Conservation (phyloP, 2,329 filamentous ascomycete species). For the Arthrobotrys sinensis region DNA sequence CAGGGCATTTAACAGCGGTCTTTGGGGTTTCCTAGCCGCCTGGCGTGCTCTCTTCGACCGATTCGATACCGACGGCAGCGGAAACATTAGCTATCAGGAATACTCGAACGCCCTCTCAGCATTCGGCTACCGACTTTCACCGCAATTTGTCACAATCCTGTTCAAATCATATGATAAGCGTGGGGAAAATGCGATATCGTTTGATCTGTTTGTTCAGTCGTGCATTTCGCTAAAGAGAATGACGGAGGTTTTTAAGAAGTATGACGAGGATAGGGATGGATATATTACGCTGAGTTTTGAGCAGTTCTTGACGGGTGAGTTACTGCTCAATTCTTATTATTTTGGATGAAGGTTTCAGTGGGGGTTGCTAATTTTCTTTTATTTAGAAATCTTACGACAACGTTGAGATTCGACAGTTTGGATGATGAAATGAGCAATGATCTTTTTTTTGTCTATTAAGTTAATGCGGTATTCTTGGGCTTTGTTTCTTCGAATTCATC, state of each 20-base stretch:
- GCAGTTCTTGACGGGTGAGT: conserved; percentile 79
- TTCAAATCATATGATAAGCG: conserved; percentile 92
- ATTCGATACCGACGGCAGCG: conserved; percentile 89
- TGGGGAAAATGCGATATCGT: conserved; percentile 69
- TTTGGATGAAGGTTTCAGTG: neutral
- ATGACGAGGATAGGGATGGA: conserved; percentile 95
- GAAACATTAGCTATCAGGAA: conserved; percentile 87
- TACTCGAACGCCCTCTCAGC: conserved; percentile 91
- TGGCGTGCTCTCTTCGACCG: conserved; percentile 96
- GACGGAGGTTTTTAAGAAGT: conserved; percentile 99
- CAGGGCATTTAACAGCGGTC: conserved; percentile 71
- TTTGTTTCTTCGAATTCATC: conserved; percentile 4
- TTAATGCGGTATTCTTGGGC: conserved; percentile 10
- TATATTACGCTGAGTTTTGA: conserved; percentile 88
- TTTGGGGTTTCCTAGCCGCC: conserved; percentile 95
- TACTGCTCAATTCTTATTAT: conserved; percentile 3
- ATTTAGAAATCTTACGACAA: conserved; percentile 63
- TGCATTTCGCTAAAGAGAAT: conserved; percentile 97
- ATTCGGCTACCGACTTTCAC: conserved; percentile 92
- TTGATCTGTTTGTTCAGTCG: conserved; percentile 97
- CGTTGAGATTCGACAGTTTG: conserved; percentile 47
- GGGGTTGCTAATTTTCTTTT: conserved; percentile 5
- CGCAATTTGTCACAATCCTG: conserved; percentile 84
- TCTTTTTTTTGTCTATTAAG: conserved; percentile 13
- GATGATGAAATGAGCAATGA: conserved; percentile 31